Evolutionary conservation across 176 grass and related monocot species (phyloP).

Genomic region (Phyllostachys edulis): DNA sequence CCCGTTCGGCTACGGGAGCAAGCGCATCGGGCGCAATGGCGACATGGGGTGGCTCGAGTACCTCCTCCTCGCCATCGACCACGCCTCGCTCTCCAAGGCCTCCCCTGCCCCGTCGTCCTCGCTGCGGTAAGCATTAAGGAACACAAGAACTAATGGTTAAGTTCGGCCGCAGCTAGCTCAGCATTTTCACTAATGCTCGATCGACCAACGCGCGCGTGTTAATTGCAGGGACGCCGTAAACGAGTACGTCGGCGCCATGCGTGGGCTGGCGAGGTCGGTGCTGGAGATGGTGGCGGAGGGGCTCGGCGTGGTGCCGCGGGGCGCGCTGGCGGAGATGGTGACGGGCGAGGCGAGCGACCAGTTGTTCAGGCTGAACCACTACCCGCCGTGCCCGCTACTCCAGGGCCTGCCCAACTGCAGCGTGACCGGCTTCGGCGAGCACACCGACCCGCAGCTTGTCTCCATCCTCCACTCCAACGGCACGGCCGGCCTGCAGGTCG

Average conservation of each 20-base stretch:
- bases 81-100: not conserved
- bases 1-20: constrained; percentile 74
- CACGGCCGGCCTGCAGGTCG: constrained; percentile 61
- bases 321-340: constrained; percentile 44
- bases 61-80: constrained; percentile 65
- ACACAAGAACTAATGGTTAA: not conserved
- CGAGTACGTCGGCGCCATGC: constrained; percentile 49
- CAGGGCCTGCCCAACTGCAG: constrained; percentile 39
- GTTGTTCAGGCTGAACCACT: constrained; percentile 84
- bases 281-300: constrained; percentile 66
- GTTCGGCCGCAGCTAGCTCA: not conserved
- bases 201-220: not conserved
- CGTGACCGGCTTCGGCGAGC: constrained; percentile 81
- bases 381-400: constrained; percentile 69
- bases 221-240: constrained; percentile 47
- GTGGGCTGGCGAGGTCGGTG: constrained; percentile 42
- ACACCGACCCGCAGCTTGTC: constrained; percentile 88
- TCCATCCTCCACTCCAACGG: constrained; percentile 75
- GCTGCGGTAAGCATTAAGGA: constrained; percentile 25
- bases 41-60: constrained; percentile 89
- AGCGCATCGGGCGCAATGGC: constrained; percentile 66
- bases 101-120: not conserved
- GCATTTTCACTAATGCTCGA: not conserved
- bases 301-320: constrained; percentile 44
- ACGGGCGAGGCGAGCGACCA: constrained; percentile 45